phyloP scores from a whole-genome alignment of 2,329 filamentous ascomycete species.

The Calonectria montana region DNA sequence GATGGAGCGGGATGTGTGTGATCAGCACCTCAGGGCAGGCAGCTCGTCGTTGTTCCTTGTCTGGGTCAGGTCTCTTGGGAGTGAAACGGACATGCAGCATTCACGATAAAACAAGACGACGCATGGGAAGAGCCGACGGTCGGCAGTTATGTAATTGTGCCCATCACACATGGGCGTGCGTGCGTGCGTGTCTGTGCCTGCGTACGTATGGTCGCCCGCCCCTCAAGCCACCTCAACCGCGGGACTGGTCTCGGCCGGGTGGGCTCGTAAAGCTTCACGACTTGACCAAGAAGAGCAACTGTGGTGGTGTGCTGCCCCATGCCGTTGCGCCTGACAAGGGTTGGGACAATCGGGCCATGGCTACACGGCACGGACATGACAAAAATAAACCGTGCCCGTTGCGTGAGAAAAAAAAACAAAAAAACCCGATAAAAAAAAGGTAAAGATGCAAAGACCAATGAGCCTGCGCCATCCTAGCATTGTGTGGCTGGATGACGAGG shows the following conservation, averaged over 20 bases:
- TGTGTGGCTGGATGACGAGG: conserved; percentile 2
- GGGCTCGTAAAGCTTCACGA: conserved; percentile 8
- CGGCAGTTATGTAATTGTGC: conserved; percentile 18
- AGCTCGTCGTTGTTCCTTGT: conserved; percentile 1
- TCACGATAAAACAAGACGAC: conserved; percentile 1
- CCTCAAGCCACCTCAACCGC: conserved; percentile 15
- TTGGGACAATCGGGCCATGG: conserved; percentile 1
- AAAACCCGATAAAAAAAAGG: conserved; percentile 7
- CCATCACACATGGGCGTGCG: not conserved
- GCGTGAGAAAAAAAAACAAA: conserved; percentile 13
- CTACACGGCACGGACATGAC: not conserved
- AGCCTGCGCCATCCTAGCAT: conserved; percentile 8
- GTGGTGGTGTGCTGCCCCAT: not conserved
- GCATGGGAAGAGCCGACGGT: conserved; percentile 16
- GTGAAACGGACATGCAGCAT: conserved; percentile 1
- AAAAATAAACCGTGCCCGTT: conserved; percentile 1
- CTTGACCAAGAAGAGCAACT: conserved; percentile 7
- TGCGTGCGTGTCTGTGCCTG: conserved; percentile 2
- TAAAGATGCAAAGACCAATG: conserved; percentile 1
- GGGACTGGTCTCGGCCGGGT: conserved; percentile 1
- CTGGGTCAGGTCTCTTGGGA: not conserved
- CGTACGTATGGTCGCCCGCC: not conserved
- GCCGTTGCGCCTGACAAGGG: not conserved
- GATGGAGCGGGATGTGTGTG: not conserved
- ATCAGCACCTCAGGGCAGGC: not conserved